These are phyloP conservation scores for Fusarium fujikuroi DNA, from an alignment of 2,329 filamentous ascomycete species.

Conservation along the genomic window DNA sequence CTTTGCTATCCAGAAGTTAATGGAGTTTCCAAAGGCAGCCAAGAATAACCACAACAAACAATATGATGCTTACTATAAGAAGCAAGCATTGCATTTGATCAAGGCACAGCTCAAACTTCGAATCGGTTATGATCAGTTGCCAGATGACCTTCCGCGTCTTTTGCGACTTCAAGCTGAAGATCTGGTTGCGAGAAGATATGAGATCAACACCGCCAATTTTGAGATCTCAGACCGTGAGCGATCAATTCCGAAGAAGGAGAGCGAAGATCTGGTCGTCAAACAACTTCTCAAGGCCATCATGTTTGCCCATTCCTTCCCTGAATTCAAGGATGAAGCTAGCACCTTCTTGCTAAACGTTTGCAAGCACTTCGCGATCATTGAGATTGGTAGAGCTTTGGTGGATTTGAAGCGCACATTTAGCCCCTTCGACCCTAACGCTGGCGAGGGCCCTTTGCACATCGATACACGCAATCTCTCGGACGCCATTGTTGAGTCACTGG, in stretches of 20 bases:
- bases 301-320: conserved; percentile 83
- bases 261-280: conserved; percentile 83
- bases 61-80: conserved; percentile 86
- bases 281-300: conserved; percentile 90
- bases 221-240: conserved; percentile 81
- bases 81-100: conserved; percentile 88
- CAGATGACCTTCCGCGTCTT: conserved; percentile 86
- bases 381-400: conserved; percentile 86
- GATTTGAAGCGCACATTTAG: conserved; percentile 80
- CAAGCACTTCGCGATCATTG: conserved; percentile 89
- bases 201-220: conserved; percentile 76
- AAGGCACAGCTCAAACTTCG: conserved; percentile 90
- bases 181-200: conserved; percentile 76
- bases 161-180: conserved; percentile 92
- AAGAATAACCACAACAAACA: conserved; percentile 68
- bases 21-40: conserved; percentile 76
- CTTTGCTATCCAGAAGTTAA: conserved; percentile 86
- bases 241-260: conserved; percentile 87
- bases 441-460: conserved; percentile 87
- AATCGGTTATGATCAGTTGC: conserved; percentile 86
- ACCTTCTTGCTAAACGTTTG: conserved; percentile 83
- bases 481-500: conserved; percentile 88
- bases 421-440: conserved; percentile 84
- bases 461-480: conserved; percentile 90
- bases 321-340: conserved; percentile 80